Evolutionary conservation across 345 rosid species (phyloP), one percentile per base, ranked within the genome.

Genomic region (Triadica sebifera): DNA sequence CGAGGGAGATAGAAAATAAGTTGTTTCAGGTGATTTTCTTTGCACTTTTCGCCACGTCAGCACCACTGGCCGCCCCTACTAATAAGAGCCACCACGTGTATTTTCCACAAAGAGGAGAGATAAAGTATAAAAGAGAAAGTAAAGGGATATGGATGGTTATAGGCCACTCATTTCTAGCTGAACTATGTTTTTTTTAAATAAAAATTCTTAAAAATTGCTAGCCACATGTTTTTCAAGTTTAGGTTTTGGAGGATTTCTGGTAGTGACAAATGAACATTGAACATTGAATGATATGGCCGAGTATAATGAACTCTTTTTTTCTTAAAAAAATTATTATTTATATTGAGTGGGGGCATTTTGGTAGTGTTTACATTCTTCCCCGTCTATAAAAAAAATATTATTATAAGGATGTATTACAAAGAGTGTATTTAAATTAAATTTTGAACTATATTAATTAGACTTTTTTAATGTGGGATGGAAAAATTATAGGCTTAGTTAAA

Each of bases 31-130:
- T 69, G 78, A 62, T 69, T 64, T 76, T 74, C 60, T 45, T 3
- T 75, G 85, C 85, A 69, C 89, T 86, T 83, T 86, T 86, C 25
- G 74, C 89, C 89, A 83, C 75, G 78, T 75, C 85, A 81, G 51
- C 67, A 6, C 73, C 83, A 83, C 81, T 77, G 11, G 82, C 86
- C 82, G 81, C 75, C 86, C 62, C 16, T n/a, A 7, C 67, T 34
- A 1, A 8, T n/a, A 5, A 7, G 37, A 2, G 12, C 1, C 57
- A 82, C 77, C 88, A 86, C 82, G 84, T 83, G 84, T 65, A 1
- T 0, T n/a, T 51, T 25, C 9, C 12, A 34, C 2, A 38, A 3
- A 12, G 22, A 37, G 4, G 71, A 57, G 60, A 71, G 29, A 65
- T 65, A 57, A 19, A 51, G 0, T 60, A 15, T 71, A 38, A 55